Percentiles rank a stretch among this genome's conserved stretches.
Evolutionary conservation across 495 filamentous ascomycete species (phyloP).

Genomic region (Pyrenopolyporus hunteri): DNA sequence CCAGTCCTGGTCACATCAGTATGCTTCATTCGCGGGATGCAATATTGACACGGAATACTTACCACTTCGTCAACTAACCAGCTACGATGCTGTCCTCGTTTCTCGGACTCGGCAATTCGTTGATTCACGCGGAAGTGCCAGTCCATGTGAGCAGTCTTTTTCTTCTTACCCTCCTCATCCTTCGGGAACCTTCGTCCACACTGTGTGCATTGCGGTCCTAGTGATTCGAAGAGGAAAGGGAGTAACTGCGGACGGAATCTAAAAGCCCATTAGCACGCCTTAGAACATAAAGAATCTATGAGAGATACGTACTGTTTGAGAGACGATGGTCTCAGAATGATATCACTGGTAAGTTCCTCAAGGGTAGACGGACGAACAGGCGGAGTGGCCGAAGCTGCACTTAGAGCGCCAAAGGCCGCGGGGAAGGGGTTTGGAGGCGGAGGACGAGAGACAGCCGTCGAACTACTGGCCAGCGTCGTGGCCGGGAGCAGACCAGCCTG

Average conservation of each 20-base stretch:
- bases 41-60: constrained; percentile 45
- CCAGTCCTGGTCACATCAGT: constrained; percentile 69
- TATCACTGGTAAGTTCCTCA: constrained; percentile 58
- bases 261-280: constrained; percentile 37
- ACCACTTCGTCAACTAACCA: constrained; percentile 95
- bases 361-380: constrained; percentile 27
- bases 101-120: constrained; percentile 80
- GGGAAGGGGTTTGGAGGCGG: constrained; percentile 45
- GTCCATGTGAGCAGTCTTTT: constrained; percentile 92
- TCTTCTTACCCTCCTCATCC: constrained; percentile 76
- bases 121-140: constrained; percentile 97
- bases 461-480: constrained; percentile 32
- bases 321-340: constrained; percentile 72
- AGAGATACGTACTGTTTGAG: constrained; percentile 73
- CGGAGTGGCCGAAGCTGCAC: constrained; percentile 11
- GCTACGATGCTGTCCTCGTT: constrained; percentile 82
- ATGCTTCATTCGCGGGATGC: neutral
- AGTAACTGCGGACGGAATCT: constrained; percentile 79
- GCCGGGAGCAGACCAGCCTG: constrained; percentile 55
- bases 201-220: constrained; percentile 84
- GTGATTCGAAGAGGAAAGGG: constrained; percentile 72
- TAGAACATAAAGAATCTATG: constrained; percentile 1
- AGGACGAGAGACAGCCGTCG: constrained; percentile 50
- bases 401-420: constrained; percentile 39
- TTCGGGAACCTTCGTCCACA: constrained; percentile 86